Base-by-base conservation (phyloP, 495 filamentous ascomycete genomes). In the Copromyces sp. region DNA sequence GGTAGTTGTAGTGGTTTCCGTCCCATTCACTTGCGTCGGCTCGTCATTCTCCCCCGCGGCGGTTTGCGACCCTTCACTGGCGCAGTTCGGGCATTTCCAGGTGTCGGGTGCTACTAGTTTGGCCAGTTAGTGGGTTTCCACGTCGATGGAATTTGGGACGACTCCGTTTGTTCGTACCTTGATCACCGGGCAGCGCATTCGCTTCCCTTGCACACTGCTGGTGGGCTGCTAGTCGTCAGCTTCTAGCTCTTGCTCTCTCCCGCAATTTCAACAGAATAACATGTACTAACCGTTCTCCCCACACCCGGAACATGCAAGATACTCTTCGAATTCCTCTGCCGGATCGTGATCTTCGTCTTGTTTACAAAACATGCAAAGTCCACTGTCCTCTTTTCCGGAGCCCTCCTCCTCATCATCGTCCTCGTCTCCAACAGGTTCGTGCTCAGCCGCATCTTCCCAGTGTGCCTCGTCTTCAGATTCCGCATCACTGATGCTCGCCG, bases 171-270 rank as follows among this genome's bases (percentile, higher is more conserved):
- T 65, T 71, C 78, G 75, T 75, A 83, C 81, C 77, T 69, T 80
- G 78, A 71, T 79, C 75, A 53, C 70, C 70, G 69, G 86, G 85
- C 76, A 96, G 84, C 53, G 92, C 90, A 70, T 90, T 89, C 76
- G 89, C 89, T 78, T 91, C 89, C 75, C 93, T 90, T 73, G 94
- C 95, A 82, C 95, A 98, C 89, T 98, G 92, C 77, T 92, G 90
- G 86, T 98, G 95, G 72, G 95, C 95, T 94, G 82, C 80, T 75
- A 77, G 76, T 76, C 65, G 80, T 87, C 78, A 86, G 85, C 76
- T 71, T 65, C 53, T 65, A 32, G 12, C 29, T 65, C 12, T 65
- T 16, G 3, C 14, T 37, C 53, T 9, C 76, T 73, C 78, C 76
- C 70, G 70, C 70, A 20, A 68, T 79, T 72, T 70, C 70, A 77